Percentiles rank a stretch among this genome's conserved stretches.
Conservation (phyloP, 2,329 filamentous ascomycete genomes). For the Fusarium temperatum region DNA sequence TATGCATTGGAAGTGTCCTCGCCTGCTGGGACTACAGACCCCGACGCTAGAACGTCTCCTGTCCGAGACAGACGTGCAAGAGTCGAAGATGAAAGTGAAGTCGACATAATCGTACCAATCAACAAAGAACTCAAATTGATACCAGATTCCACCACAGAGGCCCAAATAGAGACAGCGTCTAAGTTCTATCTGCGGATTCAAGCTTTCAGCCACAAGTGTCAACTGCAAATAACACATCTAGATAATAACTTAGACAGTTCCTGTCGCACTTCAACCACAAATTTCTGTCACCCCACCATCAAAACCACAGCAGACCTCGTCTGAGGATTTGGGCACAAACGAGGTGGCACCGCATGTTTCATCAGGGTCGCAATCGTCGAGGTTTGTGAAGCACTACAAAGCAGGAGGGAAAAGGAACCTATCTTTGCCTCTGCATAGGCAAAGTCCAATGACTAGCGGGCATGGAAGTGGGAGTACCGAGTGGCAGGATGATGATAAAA, state of each 20-base stretch:
- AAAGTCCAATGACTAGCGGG: neutral
- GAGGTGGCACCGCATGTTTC: constrained; percentile 2
- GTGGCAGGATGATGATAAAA: neutral
- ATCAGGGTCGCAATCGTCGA: neutral
- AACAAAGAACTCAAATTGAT: neutral
- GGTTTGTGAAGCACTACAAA: neutral
- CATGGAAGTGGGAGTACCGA: neutral
- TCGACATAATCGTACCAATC: neutral
- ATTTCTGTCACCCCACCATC: neutral
- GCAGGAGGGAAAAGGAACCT: neutral
- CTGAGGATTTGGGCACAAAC: neutral
- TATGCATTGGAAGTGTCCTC: neutral
- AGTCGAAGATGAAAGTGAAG: neutral
- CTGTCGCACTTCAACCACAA: neutral
- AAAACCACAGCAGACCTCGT: neutral
- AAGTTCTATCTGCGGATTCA: too few relatives aligned
- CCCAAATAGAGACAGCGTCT: neutral
- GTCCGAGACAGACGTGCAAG: neutral
- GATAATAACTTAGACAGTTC: too few relatives aligned
- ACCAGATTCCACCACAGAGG: neutral
- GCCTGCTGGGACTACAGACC: neutral
- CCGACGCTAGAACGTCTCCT: neutral
- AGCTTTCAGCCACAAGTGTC: too few relatives aligned
- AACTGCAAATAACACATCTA: too few relatives aligned
- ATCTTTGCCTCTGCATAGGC: neutral